Evolutionary conservation across 331 rosid species (phyloP), one percentile per base, ranked within the genome.

Genomic region (Rosa hybrid): DNA sequence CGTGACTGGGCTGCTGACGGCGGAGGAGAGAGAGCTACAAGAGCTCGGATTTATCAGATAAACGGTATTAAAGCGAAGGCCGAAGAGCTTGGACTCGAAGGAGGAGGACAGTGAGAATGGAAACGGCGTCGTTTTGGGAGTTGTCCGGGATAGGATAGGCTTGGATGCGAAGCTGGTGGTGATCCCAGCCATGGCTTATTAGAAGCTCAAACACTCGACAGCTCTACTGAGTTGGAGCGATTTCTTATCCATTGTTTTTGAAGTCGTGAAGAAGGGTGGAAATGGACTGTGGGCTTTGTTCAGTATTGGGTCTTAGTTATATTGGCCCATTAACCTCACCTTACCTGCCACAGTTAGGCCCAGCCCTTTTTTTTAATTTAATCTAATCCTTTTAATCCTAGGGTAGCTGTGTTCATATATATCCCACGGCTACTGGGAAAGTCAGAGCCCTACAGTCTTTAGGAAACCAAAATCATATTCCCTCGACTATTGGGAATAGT

Each of bases 151-250:
- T 1, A 81, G 80, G 68, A 87, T 71, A 74, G 85, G 81, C 25
- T 84, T 88, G 76, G 86, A 86, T 71, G 97, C 74, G 77, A 86
- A 84, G 77, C 84, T 72, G 88, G 86, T 83, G 81, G 90, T 68
- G 76, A 93, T 84, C 81, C 93, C 97, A 82, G 97, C 94, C 99
- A 96, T 96, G 86, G 88, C 77, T 65, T 38, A 57, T 65, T 38
- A 57, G 49, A 23, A 49, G 23, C 74, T 69, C 42, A 25, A 18
- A 30, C 53, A 3, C 38, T 38, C 34, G 12, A 34, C 39, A 34
- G 39, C 39, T 34, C 38, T 38, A 57, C 68, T 42, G 25, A 3
- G 25, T 20, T 44, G 2, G 70, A 4, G 42, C 30, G 1, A 44
- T 1, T 60, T 74, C 72, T 63, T 51, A 77, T 48, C 21, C 72